Base-by-base conservation (phyloP, 495 filamentous ascomycete genomes). In the Penicillium verhagenii region DNA sequence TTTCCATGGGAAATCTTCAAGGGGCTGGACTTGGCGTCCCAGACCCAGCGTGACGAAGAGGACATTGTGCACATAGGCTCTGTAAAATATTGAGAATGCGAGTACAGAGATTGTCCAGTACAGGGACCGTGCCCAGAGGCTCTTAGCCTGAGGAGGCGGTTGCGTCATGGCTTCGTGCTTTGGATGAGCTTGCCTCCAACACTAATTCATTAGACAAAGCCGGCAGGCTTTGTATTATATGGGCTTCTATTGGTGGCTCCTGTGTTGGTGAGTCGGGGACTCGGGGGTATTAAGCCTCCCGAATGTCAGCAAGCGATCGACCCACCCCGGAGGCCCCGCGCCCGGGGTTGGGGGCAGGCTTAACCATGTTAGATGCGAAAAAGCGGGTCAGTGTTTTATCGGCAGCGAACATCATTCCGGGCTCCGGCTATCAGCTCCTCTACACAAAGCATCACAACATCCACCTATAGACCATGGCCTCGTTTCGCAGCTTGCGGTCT, bases 1-100 rank as follows among this genome's bases (percentile, higher is more conserved):
- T 39, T 40, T 23, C 56, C 66, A 66, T 23, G 50, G 49, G 37
- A 71, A 75, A 31, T 67, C 68, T 1, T 53, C 56, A 38, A 75
- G 56, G 8, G 69, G 56, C 16, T 61, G 59, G 38, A 70, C 37
- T 29, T 48, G 31, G 3, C 66, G 66, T 10, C 66, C 67, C 40
- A 69, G 52, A 18, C 65, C 67, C 4, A 67, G 6, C 4, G 35
- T 29, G 2, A 55, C 6, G 44, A 54, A 45, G 6, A 64, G 14
- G 26, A 59, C 10, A 18, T 60, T 31, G 24, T 64, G 63, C 11
- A 54, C 16, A 2, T 20, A 42, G 16, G 16, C n/a, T 26, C 14
- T 25, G 25, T 46, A 52, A 6, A 21, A 26, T 1, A 16, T 44
- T 24, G 39, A 46, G 1, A 46, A 18, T 14, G 14, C 43, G 11